These are phyloP conservation scores for Phragmites australis DNA, from an alignment of 176 grass and related monocot species.

Conservation along the genomic window DNA sequence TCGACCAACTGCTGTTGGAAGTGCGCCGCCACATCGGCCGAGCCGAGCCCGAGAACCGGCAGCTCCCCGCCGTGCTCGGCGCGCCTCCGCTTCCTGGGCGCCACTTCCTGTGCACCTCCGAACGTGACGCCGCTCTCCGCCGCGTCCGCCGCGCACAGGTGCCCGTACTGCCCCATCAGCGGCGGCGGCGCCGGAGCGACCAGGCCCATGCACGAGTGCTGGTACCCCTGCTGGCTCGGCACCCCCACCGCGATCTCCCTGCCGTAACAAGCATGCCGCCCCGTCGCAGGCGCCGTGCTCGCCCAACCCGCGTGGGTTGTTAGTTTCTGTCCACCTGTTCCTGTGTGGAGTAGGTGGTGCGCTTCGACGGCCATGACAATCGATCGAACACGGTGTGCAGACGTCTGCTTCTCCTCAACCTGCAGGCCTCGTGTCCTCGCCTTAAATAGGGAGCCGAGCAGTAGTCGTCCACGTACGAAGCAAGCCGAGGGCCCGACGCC, in stretches of 20 bases:
- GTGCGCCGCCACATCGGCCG: slow-evolving; percentile 26
- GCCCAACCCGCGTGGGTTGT: neutral
- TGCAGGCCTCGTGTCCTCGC: neutral
- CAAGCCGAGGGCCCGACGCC: neutral
- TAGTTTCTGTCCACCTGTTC: neutral
- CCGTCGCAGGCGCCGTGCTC: neutral
- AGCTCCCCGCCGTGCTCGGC: slow-evolving; percentile 11
- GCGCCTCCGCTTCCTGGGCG: slow-evolving; percentile 38
- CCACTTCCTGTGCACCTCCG: slow-evolving; percentile 13
- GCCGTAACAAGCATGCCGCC: neutral
- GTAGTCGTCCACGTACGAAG: neutral
- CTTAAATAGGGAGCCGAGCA: neutral
- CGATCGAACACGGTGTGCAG: neutral
- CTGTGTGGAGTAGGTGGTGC: slow-evolving; percentile 37
- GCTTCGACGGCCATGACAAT: slow-evolving; percentile 69
- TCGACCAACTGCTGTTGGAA: slow-evolving; percentile 55
- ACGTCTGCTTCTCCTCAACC: neutral
- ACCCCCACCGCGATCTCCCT: neutral
- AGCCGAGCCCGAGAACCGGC: slow-evolving; percentile 2
- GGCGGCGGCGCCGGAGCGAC: neutral
- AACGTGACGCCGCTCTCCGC: slow-evolving; percentile 50
- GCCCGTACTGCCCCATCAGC: slow-evolving; percentile 2
- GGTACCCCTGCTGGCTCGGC: neutral
- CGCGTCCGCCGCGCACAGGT: slow-evolving; percentile 24
- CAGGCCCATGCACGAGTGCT: neutral